These are phyloP conservation scores for Candida jianshihensis DNA, from an alignment of 805 yeast species.

Conservation along the genomic window DNA sequence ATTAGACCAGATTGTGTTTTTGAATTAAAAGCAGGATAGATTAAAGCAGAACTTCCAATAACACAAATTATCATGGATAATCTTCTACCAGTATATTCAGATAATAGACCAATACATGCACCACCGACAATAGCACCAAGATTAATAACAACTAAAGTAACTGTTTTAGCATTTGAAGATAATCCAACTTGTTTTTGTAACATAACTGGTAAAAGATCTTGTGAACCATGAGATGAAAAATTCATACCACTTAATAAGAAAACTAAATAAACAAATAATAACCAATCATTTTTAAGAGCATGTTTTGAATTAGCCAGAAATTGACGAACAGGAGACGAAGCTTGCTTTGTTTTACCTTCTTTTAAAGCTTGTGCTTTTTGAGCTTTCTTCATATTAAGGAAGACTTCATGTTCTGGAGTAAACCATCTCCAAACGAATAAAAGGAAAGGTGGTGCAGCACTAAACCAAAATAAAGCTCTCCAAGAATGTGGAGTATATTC, in stretches of 20 bases:
- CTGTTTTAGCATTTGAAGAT: conserved; percentile 42
- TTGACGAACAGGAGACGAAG: conserved; percentile 15
- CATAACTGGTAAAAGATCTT: conserved; percentile 65
- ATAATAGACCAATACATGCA: conserved; percentile 46
- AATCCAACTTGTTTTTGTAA: conserved; percentile 45
- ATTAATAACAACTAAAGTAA: conserved; percentile 56
- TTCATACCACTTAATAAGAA: conserved; percentile 63
- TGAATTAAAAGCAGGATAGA: conserved; percentile 51
- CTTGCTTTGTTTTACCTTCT: conserved; percentile 16
- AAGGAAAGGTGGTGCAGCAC: conserved; percentile 58
- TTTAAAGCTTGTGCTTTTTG: conserved; percentile 21
- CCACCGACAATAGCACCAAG: conserved; percentile 68
- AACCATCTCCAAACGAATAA: conserved; percentile 50
- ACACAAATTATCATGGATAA: conserved; percentile 44
- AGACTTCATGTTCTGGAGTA: conserved; percentile 56
- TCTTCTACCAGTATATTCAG: conserved; percentile 57
- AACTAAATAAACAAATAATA: conserved; percentile 48
- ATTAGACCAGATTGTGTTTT: conserved; percentile 34
- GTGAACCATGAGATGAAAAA: conserved; percentile 69
- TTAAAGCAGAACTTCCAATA: conserved; percentile 48
- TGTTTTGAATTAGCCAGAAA: conserved; percentile 25
- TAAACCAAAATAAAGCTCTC: conserved; percentile 71
- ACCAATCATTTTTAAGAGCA: conserved; percentile 49
- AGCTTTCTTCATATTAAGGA: conserved; percentile 26
- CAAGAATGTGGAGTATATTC: conserved; percentile 47